A percentile compares a stretch with the other conserved stretches of the same genome.
phyloP scores from a whole-genome alignment of 495 filamentous ascomycete genomes.

The Xylaria intraflava region DNA sequence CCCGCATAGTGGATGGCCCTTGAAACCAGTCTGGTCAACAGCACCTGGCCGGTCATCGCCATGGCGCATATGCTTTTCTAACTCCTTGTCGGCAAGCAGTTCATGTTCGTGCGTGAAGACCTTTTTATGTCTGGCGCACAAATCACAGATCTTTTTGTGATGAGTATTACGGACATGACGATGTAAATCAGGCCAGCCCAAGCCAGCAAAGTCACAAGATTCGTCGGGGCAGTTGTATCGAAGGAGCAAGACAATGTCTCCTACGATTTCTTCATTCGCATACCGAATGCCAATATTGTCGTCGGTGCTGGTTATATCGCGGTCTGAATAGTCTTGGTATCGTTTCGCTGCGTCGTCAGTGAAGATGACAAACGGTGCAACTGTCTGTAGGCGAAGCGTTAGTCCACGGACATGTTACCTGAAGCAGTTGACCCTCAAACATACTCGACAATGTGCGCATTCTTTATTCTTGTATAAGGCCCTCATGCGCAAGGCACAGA shows the following conservation, averaged over 20 bases:
- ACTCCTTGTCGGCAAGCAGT: constrained; percentile 74
- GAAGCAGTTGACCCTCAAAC: constrained; percentile 20
- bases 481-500: constrained; percentile 81
- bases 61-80: constrained; percentile 79
- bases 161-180: constrained; percentile 78
- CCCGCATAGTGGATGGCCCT: constrained; percentile 87
- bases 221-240: constrained; percentile 90
- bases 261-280: constrained; percentile 75
- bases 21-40: constrained; percentile 90
- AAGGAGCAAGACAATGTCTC: constrained; percentile 80
- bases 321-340: constrained; percentile 70
- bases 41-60: constrained; percentile 91
- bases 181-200: constrained; percentile 90
- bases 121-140: constrained; percentile 92
- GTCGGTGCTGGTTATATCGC: constrained; percentile 68
- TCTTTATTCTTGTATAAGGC: constrained; percentile 92
- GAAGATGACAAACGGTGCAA: constrained; percentile 81
- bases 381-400: constrained; percentile 45
- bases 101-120: constrained; percentile 98
- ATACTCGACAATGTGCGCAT: constrained; percentile 88
- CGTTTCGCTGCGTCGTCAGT: constrained; percentile 73
- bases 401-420: constrained; percentile 4
- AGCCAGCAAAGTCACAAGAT: constrained; percentile 80
- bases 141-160: constrained; percentile 85
- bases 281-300: constrained; percentile 85